phyloP scores from a whole-genome alignment of 78 protist species.

The Emiliania huxleyi region DNA sequence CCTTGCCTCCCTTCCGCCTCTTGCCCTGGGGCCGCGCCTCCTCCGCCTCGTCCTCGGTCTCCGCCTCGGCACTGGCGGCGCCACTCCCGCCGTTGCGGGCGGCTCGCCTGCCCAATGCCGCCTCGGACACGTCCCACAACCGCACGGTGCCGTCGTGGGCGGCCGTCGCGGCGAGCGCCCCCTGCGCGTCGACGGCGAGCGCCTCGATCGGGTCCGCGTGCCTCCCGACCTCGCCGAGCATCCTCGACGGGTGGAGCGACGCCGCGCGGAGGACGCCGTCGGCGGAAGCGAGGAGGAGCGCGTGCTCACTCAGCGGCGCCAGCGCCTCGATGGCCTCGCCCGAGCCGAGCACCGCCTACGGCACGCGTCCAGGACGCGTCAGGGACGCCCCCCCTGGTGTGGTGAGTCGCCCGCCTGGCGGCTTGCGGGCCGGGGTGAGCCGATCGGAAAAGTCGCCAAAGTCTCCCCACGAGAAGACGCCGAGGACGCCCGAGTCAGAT shows the following conservation, averaged over 20 bases:
- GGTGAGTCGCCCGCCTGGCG: too few species aligned
- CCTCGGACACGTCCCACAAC: constrained; percentile 44
- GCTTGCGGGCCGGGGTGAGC: neutral
- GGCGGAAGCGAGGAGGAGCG: constrained; percentile 25
- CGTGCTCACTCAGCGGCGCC: neutral
- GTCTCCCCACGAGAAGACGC: constrained; percentile 41
- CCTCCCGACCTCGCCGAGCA: constrained; percentile 52
- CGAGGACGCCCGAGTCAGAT: constrained; percentile 39
- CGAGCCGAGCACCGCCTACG: too few species aligned
- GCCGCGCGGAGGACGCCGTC: constrained; percentile 51
- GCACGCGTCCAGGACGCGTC: too few species aligned
- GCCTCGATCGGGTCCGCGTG: constrained; percentile 56
- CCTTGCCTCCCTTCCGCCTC: too few species aligned
- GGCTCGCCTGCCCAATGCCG: too few species aligned
- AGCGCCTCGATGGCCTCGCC: constrained; percentile 47
- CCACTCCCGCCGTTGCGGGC: too few species aligned
- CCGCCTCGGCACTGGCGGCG: too few species aligned
- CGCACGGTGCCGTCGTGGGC: constrained; percentile 48
- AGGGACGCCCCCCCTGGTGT: too few species aligned
- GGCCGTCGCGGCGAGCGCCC: neutral
- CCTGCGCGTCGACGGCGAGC: neutral
- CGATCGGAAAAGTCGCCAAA: constrained; percentile 51
- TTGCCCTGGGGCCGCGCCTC: too few species aligned
- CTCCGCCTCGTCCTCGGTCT: too few species aligned
- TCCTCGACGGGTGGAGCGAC: constrained; percentile 10